Conservation (phyloP, 2,329 filamentous ascomycete species). For the Sporothrix mexicana region DNA sequence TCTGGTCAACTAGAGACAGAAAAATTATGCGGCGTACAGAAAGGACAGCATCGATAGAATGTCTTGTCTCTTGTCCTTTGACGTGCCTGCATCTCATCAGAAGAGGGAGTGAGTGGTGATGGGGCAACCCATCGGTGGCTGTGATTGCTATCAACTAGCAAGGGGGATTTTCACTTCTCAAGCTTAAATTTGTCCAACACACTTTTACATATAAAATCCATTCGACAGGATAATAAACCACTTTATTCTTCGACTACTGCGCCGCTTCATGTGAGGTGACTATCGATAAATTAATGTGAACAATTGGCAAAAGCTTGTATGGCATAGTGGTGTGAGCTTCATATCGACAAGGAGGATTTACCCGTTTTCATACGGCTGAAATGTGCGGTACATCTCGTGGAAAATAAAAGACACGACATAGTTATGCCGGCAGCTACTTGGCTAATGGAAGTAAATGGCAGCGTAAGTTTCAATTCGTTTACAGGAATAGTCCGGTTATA, state of each 20-base stretch:
- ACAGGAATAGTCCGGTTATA: too few species aligned
- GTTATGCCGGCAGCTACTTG: too few species aligned
- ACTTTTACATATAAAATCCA: background rate
- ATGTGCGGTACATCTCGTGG: too few species aligned
- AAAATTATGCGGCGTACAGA: background rate
- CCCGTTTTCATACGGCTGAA: background rate
- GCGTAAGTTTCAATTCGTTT: too few species aligned
- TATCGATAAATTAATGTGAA: background rate
- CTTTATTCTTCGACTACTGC: background rate
- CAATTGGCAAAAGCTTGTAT: conserved; percentile 8
- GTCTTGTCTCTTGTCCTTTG: background rate
- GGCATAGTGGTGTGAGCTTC: background rate
- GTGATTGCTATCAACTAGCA: conserved; percentile 13
- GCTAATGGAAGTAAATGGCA: too few species aligned
- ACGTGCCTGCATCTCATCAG: background rate
- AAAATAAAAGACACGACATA: too few species aligned
- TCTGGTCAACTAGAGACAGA: too few species aligned
- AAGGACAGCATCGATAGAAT: background rate
- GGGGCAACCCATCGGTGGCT: conserved; percentile 7
- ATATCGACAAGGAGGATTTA: background rate
- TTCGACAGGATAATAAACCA: conserved; percentile 9
- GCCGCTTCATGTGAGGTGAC: background rate
- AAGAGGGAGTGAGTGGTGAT: background rate
- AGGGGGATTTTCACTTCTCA: background rate
- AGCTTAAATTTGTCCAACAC: background rate